phyloP scores from a whole-genome alignment of 2,329 filamentous ascomycete species.

The Leptosphaerulina australis region DNA sequence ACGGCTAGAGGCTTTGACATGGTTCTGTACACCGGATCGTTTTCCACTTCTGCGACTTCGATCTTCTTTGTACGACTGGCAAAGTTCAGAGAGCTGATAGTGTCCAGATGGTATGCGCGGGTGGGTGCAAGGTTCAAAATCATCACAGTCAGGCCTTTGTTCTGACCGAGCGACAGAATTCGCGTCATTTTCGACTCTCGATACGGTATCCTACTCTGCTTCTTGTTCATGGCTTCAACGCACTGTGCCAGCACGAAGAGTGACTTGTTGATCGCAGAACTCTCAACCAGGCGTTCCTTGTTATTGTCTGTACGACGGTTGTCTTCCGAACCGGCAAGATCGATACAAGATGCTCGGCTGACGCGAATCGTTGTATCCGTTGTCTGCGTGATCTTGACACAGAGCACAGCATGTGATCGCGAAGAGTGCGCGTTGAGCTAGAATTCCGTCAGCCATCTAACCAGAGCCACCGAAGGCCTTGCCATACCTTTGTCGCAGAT shows the following conservation, averaged over 20 bases:
- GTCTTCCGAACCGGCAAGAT: conserved; percentile 93
- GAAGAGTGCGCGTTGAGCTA: conserved; percentile 87
- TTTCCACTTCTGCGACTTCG: conserved; percentile 93
- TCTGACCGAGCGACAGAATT: conserved; percentile 89
- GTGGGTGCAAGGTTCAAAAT: conserved; percentile 91
- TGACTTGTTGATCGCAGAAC: conserved; percentile 96
- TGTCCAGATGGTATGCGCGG: conserved; percentile 92
- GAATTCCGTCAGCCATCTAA: background rate
- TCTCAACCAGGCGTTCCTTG: conserved; percentile 91
- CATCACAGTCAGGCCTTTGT: conserved; percentile 95
- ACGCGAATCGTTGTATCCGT: conserved; percentile 69
- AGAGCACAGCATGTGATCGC: conserved; percentile 86
- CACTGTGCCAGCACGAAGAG: conserved; percentile 93
- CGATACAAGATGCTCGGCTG: conserved; percentile 90
- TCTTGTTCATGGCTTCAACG: conserved; percentile 88
- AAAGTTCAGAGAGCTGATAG: conserved; percentile 90
- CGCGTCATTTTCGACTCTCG: conserved; percentile 97
- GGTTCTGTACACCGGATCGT: conserved; percentile 78
- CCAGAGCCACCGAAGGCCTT: background rate
- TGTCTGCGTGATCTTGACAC: conserved; percentile 83
- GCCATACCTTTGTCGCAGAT: conserved; percentile 74
- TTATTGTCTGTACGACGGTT: conserved; percentile 93
- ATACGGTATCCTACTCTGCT: conserved; percentile 80
- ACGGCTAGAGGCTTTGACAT: conserved; percentile 48
- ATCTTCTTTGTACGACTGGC: conserved; percentile 96